phyloP scores from a whole-genome alignment of 1,284 basidiomycete species.

The Leccinum pachyderme region DNA sequence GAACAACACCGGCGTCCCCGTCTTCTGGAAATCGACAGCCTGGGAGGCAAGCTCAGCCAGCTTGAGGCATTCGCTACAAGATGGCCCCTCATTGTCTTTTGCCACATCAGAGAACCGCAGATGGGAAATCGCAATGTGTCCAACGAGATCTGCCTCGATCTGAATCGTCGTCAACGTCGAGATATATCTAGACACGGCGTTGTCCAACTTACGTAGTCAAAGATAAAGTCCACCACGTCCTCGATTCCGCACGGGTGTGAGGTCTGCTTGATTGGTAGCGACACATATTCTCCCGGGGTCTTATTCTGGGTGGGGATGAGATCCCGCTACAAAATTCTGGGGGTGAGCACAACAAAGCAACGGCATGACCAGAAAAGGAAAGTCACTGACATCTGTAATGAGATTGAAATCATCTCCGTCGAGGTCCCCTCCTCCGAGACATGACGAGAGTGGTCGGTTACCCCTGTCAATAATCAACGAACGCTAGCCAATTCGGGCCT shows the following conservation, averaged over 20 bases:
- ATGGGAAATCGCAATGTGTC: slow-evolving; percentile 57
- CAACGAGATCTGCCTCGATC: slow-evolving; percentile 62
- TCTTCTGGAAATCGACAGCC: slow-evolving; percentile 70
- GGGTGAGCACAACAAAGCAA: slow-evolving; percentile 7
- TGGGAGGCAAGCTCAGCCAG: slow-evolving; percentile 68
- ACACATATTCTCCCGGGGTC: slow-evolving; percentile 39
- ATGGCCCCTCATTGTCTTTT: slow-evolving; percentile 40
- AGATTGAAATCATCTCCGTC: slow-evolving; percentile 46
- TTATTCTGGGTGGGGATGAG: slow-evolving; percentile 23
- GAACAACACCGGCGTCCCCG: slow-evolving; percentile 54
- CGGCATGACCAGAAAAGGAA: slow-evolving; percentile 1
- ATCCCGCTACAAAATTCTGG: slow-evolving; percentile 23
- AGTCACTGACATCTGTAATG: slow-evolving; percentile 36
- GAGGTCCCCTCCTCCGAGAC: slow-evolving; percentile 47
- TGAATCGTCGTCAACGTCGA: slow-evolving; percentile 18
- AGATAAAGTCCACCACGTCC: slow-evolving; percentile 51
- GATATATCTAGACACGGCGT: neutral
- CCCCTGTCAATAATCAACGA: slow-evolving; percentile 30
- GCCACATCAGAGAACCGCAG: slow-evolving; percentile 52
- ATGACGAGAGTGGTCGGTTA: slow-evolving; percentile 41
- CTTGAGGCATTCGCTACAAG: slow-evolving; percentile 46
- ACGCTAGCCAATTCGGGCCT: slow-evolving; percentile 7
- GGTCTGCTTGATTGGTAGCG: slow-evolving; percentile 36
- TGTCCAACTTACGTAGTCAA: slow-evolving; percentile 40
- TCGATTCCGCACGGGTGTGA: slow-evolving; percentile 37